Percentiles rank a stretch among this genome's conserved stretches.
Conservation (phyloP, 805 yeast genomes). For the Schwanniomyces polymorphus region DNA sequence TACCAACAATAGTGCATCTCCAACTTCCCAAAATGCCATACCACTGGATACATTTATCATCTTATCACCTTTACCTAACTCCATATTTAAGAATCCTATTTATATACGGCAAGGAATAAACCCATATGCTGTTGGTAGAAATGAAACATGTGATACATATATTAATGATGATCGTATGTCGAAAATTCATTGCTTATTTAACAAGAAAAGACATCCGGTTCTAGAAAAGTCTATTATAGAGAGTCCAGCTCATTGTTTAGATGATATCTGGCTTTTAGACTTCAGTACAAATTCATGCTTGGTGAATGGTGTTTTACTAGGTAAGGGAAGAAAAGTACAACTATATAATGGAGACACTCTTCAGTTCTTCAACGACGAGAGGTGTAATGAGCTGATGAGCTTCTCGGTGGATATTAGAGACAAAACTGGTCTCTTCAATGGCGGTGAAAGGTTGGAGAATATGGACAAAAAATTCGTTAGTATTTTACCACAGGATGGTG, state of each 20-base stretch:
- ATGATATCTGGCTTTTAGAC: conserved; percentile 79
- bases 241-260: conserved; percentile 71
- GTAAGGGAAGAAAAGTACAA: conserved; percentile 61
- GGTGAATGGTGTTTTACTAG: conserved; percentile 59
- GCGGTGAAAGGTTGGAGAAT: conserved; percentile 31
- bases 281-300: conserved; percentile 78
- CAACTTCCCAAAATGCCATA: conserved; percentile 1
- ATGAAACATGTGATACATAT: conserved; percentile 56
- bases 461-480: conserved; percentile 17
- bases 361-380: conserved; percentile 63
- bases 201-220: conserved; percentile 62
- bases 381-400: conserved; percentile 50
- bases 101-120: conserved; percentile 66
- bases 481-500: conserved; percentile 23
- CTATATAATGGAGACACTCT: conserved; percentile 66
- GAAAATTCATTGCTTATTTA: conserved; percentile 74
- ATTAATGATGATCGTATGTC: conserved; percentile 78
- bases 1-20: neutral
- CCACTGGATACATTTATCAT: conserved; percentile 67
- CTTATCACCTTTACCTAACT: conserved; percentile 50
- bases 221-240: conserved; percentile 51
- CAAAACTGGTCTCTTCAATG: conserved; percentile 62
- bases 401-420: conserved; percentile 57
- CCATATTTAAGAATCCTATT: conserved; percentile 48
- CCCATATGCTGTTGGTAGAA: conserved; percentile 74